Evolutionary conservation across 1,284 basidiomycete species (phyloP).

Genomic region (Puccinia horiana): DNA sequence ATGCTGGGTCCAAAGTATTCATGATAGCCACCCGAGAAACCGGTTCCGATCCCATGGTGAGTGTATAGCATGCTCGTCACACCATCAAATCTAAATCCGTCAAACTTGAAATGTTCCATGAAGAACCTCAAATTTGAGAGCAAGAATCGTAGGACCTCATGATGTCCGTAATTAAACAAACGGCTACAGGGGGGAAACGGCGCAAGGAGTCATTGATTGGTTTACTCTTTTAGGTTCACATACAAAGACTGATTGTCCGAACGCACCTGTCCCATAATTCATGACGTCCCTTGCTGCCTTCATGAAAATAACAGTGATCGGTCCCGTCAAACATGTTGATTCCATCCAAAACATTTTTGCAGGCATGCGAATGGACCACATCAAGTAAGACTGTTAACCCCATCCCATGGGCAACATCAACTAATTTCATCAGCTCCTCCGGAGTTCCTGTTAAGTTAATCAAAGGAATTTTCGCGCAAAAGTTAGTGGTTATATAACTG

Average conservation of each 20-base stretch:
- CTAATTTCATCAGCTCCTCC: conserved; percentile 90
- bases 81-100: conserved; percentile 96
- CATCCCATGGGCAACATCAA: conserved; percentile 91
- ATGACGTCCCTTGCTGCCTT: conserved; percentile 82
- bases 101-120: conserved; percentile 92
- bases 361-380: conserved; percentile 95
- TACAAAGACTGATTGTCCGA: neutral
- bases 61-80: conserved; percentile 99
- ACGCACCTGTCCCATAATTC: conserved; percentile 82
- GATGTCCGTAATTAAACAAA: conserved; percentile 91
- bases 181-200: conserved; percentile 61
- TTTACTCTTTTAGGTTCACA: neutral
- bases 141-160: conserved; percentile 91
- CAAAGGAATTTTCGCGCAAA: neutral
- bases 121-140: conserved; percentile 92
- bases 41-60: conserved; percentile 95
- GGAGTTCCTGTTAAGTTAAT: conserved; percentile 65
- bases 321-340: conserved; percentile 93
- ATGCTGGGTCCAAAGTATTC: conserved; percentile 89
- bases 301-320: conserved; percentile 96
- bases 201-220: neutral
- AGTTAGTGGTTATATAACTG: neutral
- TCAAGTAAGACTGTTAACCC: conserved; percentile 91
- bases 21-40: conserved; percentile 95
- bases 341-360: conserved; percentile 94